Evolutionary conservation across 2,329 filamentous ascomycete genomes (phyloP).

Genomic region (Gyromitra esculenta): DNA sequence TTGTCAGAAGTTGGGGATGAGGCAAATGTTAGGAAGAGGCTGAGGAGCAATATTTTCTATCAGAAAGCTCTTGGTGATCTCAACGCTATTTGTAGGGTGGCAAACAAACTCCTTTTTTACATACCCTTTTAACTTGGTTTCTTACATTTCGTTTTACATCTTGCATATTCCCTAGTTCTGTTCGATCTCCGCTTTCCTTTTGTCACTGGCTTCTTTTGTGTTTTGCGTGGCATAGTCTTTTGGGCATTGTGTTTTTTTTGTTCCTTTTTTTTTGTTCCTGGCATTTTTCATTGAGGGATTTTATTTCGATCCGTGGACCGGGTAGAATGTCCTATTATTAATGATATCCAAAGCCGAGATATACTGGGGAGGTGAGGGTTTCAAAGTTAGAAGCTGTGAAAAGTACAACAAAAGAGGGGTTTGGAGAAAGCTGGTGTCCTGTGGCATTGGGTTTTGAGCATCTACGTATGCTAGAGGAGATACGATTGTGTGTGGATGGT

Average conservation of each 20-base stretch:
- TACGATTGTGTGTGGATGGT: conserved; percentile 22
- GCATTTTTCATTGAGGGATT: conserved; percentile 67
- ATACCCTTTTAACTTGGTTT: conserved; percentile 53
- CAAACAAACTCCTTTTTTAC: conserved; percentile 49
- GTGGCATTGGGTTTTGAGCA: conserved; percentile 25
- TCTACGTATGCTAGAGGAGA: conserved; percentile 39
- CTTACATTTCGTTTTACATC: conserved; percentile 51
- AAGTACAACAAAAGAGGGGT: conserved; percentile 31
- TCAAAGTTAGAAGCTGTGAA: conserved; percentile 47
- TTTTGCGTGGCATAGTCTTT: conserved; percentile 57
- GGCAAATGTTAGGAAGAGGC: conserved; percentile 17
- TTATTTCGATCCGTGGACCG: conserved; percentile 57
- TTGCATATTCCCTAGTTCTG: conserved; percentile 51
- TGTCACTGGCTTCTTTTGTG: conserved; percentile 56
- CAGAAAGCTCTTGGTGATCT: conserved; percentile 38
- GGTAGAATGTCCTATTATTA: conserved; percentile 56
- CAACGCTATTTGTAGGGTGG: conserved; percentile 35
- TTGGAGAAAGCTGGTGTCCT: conserved; percentile 22
- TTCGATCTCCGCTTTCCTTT: conserved; percentile 45
- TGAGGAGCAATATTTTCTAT: conserved; percentile 21
- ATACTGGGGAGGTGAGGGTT: conserved; percentile 43
- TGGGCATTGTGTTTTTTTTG: conserved; percentile 54
- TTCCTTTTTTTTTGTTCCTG: conserved; percentile 56
- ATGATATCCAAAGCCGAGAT: conserved; percentile 53
- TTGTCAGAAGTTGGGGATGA: conserved; percentile 38